These are phyloP conservation scores for Byssothecium circinans DNA, from an alignment of 2,329 filamentous ascomycete species.

Conservation along the genomic window DNA sequence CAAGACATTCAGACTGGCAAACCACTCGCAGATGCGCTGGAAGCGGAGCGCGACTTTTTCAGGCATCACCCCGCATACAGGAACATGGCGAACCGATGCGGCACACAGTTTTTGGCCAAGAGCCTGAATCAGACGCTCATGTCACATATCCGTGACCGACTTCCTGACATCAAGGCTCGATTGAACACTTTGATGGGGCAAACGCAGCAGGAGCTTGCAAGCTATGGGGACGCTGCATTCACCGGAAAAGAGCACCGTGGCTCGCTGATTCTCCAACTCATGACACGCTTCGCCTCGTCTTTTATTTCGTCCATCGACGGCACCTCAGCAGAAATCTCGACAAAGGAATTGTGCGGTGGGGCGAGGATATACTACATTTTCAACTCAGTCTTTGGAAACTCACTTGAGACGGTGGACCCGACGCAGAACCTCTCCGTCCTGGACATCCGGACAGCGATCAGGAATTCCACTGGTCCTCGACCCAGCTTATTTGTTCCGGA, in stretches of 20 bases:
- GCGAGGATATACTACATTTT: slow-evolving; percentile 98
- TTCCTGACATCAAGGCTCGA: slow-evolving; percentile 97
- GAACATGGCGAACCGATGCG: slow-evolving; percentile 91
- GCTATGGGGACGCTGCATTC: slow-evolving; percentile 97
- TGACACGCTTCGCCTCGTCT: slow-evolving; percentile 96
- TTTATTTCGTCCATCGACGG: slow-evolving; percentile 99
- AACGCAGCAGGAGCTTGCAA: slow-evolving; percentile 95
- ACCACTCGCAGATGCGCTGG: slow-evolving; percentile 87
- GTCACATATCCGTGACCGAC: slow-evolving; percentile 89
- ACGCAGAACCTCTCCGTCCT: slow-evolving; percentile 92
- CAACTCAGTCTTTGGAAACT: slow-evolving; percentile 97
- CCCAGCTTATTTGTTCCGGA: slow-evolving; percentile 97
- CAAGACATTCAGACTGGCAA: slow-evolving; percentile 97
- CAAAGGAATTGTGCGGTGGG: slow-evolving; percentile 93
- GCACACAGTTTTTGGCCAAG: slow-evolving; percentile 91
- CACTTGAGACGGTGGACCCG: slow-evolving; percentile 92
- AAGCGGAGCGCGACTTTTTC: slow-evolving; percentile 92
- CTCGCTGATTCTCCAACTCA: slow-evolving; percentile 90
- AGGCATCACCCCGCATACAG: slow-evolving; percentile 94
- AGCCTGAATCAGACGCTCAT: slow-evolving; percentile 94
- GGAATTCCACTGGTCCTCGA: slow-evolving; percentile 94
- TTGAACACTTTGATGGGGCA: slow-evolving; percentile 99
- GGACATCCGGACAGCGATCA: slow-evolving; percentile 95
- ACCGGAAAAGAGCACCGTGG: slow-evolving; percentile 96
- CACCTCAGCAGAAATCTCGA: slow-evolving; percentile 97